Conservation (phyloP, 2,329 filamentous ascomycete species). For the Herpotrichia juniperi region DNA sequence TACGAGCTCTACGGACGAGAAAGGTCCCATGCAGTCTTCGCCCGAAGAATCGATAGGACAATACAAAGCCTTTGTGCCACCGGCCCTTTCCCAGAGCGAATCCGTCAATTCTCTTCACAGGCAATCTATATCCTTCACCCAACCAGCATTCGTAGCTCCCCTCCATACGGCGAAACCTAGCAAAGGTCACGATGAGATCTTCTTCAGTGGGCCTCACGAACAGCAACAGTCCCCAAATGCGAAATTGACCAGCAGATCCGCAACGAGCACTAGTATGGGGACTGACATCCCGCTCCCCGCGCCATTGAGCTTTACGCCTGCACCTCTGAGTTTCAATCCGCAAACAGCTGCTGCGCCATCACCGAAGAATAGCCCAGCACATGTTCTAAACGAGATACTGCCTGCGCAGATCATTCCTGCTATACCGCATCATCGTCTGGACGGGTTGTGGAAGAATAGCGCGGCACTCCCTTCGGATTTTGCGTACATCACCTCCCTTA, state of each 20-base stretch:
- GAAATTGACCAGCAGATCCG: conserved; percentile 19
- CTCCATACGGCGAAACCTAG: conserved; percentile 12
- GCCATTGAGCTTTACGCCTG: conserved; percentile 29
- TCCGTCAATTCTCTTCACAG: conserved; percentile 23
- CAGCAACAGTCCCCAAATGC: conserved; percentile 8
- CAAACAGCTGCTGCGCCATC: conserved; percentile 14
- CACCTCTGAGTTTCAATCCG: conserved; percentile 29
- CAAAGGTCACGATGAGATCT: conserved; percentile 41
- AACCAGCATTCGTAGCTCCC: conserved; percentile 11
- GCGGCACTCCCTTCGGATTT: conserved; percentile 23
- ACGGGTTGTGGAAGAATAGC: conserved; percentile 25
- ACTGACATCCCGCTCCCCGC: conserved; percentile 31
- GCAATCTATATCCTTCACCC: conserved; percentile 28
- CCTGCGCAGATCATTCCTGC: conserved; percentile 19
- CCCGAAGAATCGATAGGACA: conserved; percentile 31
- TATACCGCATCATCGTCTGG: conserved; percentile 23
- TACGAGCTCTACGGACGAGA: conserved; percentile 42
- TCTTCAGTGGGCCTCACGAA: conserved; percentile 32
- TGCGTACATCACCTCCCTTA: conserved; percentile 26
- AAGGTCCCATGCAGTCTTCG: conserved; percentile 38
- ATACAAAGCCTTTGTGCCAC: conserved; percentile 44
- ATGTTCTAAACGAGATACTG: conserved; percentile 26
- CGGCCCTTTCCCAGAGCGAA: conserved; percentile 15
- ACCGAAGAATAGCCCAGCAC: conserved; percentile 19
- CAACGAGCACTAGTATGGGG: conserved; percentile 20